These are phyloP conservation scores for Fistulifera pelliculosa DNA, from an alignment of 108 stramenopile genomes.

Conservation along the genomic window DNA sequence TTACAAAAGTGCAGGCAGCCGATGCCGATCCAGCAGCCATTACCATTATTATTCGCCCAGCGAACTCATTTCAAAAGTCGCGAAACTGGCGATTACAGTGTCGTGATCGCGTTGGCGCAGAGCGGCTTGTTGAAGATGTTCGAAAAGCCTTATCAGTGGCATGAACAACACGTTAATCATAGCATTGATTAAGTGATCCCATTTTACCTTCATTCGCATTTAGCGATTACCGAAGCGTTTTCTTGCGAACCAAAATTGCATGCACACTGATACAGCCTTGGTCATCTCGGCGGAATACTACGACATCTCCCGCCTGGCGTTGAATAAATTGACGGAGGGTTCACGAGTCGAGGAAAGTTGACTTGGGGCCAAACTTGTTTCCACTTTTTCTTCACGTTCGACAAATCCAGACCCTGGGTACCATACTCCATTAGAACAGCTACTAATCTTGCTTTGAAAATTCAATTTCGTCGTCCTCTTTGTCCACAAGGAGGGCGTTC, in stretches of 20 bases:
- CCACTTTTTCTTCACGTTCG: slow-evolving; percentile 62
- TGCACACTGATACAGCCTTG: not conserved
- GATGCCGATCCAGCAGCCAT: slow-evolving; percentile 66
- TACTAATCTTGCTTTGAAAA: slow-evolving; percentile 61
- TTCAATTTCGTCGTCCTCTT: slow-evolving; percentile 14
- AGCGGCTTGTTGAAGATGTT: slow-evolving; percentile 71
- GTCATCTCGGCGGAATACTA: slow-evolving; percentile 15
- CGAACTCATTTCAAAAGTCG: slow-evolving; percentile 42
- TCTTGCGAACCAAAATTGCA: not conserved
- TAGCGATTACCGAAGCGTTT: too few species aligned
- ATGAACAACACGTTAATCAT: slow-evolving; percentile 1
- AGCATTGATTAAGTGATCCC: too few species aligned
- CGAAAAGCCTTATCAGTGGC: slow-evolving; percentile 43
- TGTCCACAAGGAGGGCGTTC: not conserved
- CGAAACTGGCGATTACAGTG: slow-evolving; percentile 76
- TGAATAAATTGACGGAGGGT: slow-evolving; percentile 7
- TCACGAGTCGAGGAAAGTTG: slow-evolving; percentile 39
- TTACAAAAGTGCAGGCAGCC: slow-evolving; percentile 69
- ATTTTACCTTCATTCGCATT: too few species aligned
- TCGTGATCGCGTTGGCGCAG: slow-evolving; percentile 69
- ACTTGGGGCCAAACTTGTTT: slow-evolving; percentile 79
- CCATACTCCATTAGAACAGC: slow-evolving; percentile 79
- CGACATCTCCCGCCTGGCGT: slow-evolving; percentile 18
- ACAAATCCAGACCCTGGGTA: slow-evolving; percentile 54
- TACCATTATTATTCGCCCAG: slow-evolving; percentile 56